A percentile compares a stretch with the other conserved stretches of the same genome.
These are phyloP conservation scores for Pelargonium hybrid DNA, from an alignment of 441 rosid species.

Conservation along the genomic window DNA sequence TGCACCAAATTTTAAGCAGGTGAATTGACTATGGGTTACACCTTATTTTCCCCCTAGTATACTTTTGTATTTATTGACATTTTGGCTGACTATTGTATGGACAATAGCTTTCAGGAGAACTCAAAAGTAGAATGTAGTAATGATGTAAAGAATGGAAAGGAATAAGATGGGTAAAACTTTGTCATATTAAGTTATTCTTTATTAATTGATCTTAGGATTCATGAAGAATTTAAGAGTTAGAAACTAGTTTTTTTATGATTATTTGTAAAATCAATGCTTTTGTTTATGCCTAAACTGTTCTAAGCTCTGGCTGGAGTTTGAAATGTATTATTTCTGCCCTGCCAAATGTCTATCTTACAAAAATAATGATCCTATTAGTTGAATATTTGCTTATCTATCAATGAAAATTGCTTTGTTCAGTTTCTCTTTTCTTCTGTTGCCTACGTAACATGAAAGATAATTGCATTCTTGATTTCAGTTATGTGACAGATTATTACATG, in stretches of 20 bases:
- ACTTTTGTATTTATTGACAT: no score
- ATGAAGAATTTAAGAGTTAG: neutral
- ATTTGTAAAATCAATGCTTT: no score
- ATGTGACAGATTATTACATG: neutral
- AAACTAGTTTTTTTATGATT: no score
- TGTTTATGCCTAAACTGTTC: no score
- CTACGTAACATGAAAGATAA: neutral
- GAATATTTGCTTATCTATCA: neutral
- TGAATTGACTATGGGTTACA: constrained; percentile 17
- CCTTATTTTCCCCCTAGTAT: neutral
- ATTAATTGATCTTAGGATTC: neutral
- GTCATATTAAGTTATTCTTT: no score
- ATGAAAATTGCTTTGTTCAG: neutral
- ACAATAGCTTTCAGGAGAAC: neutral
- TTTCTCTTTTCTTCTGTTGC: neutral
- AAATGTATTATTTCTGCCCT: no score
- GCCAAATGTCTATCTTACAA: neutral
- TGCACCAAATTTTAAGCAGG: constrained; percentile 96
- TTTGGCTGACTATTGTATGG: no score
- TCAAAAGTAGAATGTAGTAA: neutral
- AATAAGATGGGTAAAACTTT: no score
- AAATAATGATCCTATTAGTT: neutral
- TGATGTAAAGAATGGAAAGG: neutral
- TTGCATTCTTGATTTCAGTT: constrained; percentile 1
- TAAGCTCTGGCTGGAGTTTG: no score